Conservation (phyloP, 179 eudicot genomes). For the Actinidia chinensis region DNA sequence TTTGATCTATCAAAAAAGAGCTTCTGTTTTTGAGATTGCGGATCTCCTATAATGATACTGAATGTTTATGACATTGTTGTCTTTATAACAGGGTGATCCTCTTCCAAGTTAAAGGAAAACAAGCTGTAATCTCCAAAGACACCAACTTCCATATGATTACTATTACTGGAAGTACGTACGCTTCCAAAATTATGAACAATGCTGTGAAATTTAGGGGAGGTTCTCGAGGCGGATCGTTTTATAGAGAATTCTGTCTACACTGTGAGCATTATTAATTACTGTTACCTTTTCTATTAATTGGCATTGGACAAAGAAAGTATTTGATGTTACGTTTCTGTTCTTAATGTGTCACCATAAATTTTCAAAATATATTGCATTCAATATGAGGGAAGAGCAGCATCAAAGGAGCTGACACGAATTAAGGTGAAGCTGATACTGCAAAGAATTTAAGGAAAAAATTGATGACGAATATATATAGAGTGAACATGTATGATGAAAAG, state of each 20-base stretch:
- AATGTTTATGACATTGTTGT: not conserved
- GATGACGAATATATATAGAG: slow-evolving; percentile 81
- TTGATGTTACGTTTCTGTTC: not conserved
- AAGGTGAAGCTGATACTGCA: slow-evolving; percentile 53
- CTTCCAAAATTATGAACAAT: slow-evolving; percentile 54
- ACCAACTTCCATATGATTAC: slow-evolving; percentile 66
- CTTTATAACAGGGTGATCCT: slow-evolving; percentile 47
- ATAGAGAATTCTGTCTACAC: slow-evolving; percentile 72
- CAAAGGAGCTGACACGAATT: slow-evolving; percentile 49
- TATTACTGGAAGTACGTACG: slow-evolving; percentile 58
- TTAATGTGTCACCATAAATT: not conserved
- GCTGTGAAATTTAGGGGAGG: slow-evolving; percentile 85
- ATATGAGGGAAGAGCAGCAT: slow-evolving; percentile 67
- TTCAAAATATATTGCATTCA: slow-evolving; percentile 34
- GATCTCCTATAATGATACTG: not conserved
- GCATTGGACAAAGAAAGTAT: not conserved
- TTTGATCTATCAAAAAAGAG: not conserved
- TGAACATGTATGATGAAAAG: slow-evolving; percentile 50
- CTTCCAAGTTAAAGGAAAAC: slow-evolving; percentile 68
- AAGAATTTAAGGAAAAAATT: slow-evolving; percentile 79
- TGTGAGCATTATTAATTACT: slow-evolving; percentile 36
- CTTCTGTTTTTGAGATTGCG: not conserved
- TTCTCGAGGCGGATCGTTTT: slow-evolving; percentile 81
- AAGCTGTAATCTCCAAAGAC: slow-evolving; percentile 55
- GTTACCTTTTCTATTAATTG: slow-evolving; percentile 6